phyloP scores from a whole-genome alignment of 2,329 filamentous ascomycete species.

The Stagonosporopsis vannaccii region DNA sequence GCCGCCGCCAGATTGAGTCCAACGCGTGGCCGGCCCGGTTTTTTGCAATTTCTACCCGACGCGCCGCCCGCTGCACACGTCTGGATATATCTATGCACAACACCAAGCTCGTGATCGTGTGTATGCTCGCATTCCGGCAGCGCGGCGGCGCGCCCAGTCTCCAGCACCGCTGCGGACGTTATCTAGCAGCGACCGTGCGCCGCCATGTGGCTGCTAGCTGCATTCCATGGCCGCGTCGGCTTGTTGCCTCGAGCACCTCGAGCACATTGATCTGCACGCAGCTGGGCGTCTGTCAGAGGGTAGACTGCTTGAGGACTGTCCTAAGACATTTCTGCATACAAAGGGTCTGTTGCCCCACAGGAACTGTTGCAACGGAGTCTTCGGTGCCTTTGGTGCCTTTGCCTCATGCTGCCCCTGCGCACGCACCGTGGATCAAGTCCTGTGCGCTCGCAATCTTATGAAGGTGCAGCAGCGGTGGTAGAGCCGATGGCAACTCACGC shows the following conservation, averaged over 20 bases:
- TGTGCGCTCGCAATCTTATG: slow-evolving; percentile 9
- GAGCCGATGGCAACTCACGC: slow-evolving; percentile 7
- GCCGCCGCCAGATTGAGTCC: slow-evolving; percentile 17
- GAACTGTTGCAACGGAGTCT: not conserved
- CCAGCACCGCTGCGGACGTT: not conserved
- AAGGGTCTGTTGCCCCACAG: slow-evolving; percentile 5
- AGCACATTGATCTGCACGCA: not conserved
- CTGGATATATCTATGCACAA: not conserved
- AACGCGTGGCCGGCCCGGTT: slow-evolving; percentile 26
- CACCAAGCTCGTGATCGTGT: slow-evolving; percentile 6
- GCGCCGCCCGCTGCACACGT: slow-evolving; percentile 7
- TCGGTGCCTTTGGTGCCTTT: not conserved
- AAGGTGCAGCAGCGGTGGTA: slow-evolving; percentile 7
- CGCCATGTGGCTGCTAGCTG: slow-evolving; percentile 14
- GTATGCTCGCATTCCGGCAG: slow-evolving; percentile 7
- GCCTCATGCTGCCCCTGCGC: slow-evolving; percentile 5
- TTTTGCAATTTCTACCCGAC: slow-evolving; percentile 21
- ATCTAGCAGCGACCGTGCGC: not conserved
- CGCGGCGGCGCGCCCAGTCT: not conserved
- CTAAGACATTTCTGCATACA: not conserved
- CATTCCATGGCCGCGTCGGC: slow-evolving; percentile 9
- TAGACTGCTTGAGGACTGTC: not conserved
- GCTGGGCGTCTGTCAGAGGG: not conserved
- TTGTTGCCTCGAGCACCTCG: not conserved
- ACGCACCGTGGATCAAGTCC: slow-evolving; percentile 3